Evolutionary conservation across 805 yeast genomes (phyloP), one percentile per base, ranked within the genome.

Genomic region (Metschnikowia shivogae): DNA sequence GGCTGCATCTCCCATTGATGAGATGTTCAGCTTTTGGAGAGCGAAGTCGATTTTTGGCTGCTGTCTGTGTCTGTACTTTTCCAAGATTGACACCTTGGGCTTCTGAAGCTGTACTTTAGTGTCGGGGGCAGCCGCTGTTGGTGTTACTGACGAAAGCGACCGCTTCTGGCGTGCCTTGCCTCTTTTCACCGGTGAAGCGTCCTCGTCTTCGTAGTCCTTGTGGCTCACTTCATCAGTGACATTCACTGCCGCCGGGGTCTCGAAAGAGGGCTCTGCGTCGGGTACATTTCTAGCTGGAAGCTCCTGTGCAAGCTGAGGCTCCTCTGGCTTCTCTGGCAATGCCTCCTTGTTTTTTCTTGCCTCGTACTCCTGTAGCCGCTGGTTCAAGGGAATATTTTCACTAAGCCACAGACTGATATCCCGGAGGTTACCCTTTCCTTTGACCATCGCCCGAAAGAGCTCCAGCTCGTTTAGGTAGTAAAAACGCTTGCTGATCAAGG

Each of bases 21-120:
- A 61, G 22, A 39, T 20, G 24, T 11, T 32, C 36, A 14, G 42
- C 10, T 47, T 56, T 12, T 54, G 57, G 48, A 52, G 47, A 43
- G 50, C 55, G 31, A 56, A 55, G 39, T 58, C 69, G 59, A 62
- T 62, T 49, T 53, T 64, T 57, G 54, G 68, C 49, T 65, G 68
- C 26, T 68, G 66, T 32, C 62, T 58, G 47, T 53, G 56, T 36
- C 64, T 63, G 48, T 71, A 72, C 48, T 70, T 72, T 45, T 72
- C 75, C 46, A 72, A 59, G 42, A 72, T 70, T 3, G 76, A 70
- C 42, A 65, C 54, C 40, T 67, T 71, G 11, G 76, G 71, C 46
- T 60, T 70, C 34, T 55, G 55, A 14, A 69, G 56, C 36, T 68
- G 67, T 10, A 72, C 74, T 50, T 72, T 72, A 34, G 76, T 69